Conservation (phyloP, 305 asterid genomes). For the Solanum hybrid region DNA sequence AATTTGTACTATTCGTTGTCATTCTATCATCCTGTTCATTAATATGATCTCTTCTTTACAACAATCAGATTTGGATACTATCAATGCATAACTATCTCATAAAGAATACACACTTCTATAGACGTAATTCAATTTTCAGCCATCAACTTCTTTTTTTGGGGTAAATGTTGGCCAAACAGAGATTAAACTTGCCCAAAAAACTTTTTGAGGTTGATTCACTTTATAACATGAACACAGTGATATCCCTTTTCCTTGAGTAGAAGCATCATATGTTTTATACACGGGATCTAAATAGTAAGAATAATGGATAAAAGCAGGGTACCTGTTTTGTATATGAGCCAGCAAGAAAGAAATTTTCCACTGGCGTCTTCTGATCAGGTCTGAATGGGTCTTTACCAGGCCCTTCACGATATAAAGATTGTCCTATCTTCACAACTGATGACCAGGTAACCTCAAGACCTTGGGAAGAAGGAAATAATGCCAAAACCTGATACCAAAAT, state of each 20-base stretch:
- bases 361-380: conserved; percentile 95
- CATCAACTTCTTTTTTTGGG: not conserved
- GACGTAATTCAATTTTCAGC: not conserved
- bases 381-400: conserved; percentile 98
- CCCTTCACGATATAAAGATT: conserved; percentile 89
- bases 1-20: not conserved
- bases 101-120: not conserved
- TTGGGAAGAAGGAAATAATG: conserved; percentile 89
- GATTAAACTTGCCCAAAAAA: not conserved
- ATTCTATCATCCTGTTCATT: not conserved
- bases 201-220: not conserved
- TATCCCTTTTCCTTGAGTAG: not conserved
- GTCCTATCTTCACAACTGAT: conserved; percentile 89
- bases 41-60: not conserved
- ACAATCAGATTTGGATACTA: not conserved
- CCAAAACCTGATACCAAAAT: conserved; percentile 53
- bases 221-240: not conserved
- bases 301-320: not conserved
- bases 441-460: conserved; percentile 94
- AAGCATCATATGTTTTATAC: not conserved
- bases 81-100: not conserved
- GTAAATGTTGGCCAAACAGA: not conserved
- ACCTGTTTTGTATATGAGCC: conserved; percentile 99
- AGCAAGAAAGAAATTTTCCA: conserved; percentile 86
- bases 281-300: not conserved